These are phyloP conservation scores for Nepenthes gracilis DNA, from an alignment of 148 eudicot genomes.

Conservation along the genomic window DNA sequence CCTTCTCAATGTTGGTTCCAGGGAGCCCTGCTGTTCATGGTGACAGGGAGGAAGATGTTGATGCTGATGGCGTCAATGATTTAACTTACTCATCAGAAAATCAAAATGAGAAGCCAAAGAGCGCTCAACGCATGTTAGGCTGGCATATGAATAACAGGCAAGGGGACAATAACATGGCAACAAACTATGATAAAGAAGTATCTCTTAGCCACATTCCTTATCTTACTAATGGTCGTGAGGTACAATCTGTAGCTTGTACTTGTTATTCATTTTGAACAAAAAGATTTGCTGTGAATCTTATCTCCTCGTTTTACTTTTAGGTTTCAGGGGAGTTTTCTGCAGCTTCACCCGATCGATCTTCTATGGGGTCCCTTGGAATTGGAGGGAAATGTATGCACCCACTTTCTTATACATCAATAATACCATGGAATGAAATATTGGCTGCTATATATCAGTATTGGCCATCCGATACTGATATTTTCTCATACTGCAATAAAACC, in stretches of 20 bases:
- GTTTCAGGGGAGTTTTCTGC: slow-evolving; percentile 68
- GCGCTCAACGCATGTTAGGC: slow-evolving; percentile 50
- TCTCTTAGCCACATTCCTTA: slow-evolving; percentile 39
- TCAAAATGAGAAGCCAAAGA: slow-evolving; percentile 47
- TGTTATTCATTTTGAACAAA: not conserved
- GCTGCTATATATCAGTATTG: no score
- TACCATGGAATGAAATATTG: no score
- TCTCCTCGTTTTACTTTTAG: slow-evolving; percentile 13
- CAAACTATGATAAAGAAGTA: slow-evolving; percentile 54
- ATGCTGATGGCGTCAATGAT: slow-evolving; percentile 32
- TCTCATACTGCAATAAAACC: no score
- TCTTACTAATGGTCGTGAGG: slow-evolving; percentile 52
- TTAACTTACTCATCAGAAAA: slow-evolving; percentile 27
- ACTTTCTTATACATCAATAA: slow-evolving; percentile 8
- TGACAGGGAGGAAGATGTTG: slow-evolving; percentile 37
- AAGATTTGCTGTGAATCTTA: not conserved
- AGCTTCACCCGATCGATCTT: slow-evolving; percentile 63
- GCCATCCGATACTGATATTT: no score
- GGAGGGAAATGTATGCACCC: slow-evolving; percentile 26
- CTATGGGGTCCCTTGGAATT: slow-evolving; percentile 45
- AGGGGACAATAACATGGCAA: slow-evolving; percentile 33
- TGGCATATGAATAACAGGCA: slow-evolving; percentile 60
- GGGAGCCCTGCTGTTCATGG: slow-evolving; percentile 41
- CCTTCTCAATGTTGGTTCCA: slow-evolving; percentile 2
- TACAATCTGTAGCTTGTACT: slow-evolving; percentile 6